These are phyloP conservation scores for Fusarium sp. DNA, from an alignment of 2,329 filamentous ascomycete species.

Conservation along the genomic window DNA sequence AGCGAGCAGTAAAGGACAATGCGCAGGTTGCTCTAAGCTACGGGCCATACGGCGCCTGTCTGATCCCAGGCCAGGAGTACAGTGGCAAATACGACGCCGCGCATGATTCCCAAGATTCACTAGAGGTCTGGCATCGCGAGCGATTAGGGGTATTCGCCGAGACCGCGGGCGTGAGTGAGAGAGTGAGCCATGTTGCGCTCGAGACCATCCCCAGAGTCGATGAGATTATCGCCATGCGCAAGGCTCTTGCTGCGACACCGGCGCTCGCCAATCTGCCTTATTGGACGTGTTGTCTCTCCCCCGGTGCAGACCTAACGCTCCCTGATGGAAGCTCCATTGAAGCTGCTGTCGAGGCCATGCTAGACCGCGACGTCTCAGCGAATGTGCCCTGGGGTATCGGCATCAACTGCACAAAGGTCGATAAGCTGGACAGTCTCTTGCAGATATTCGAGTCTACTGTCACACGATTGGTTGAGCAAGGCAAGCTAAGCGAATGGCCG, in stretches of 20 bases:
- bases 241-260: conserved; percentile 54
- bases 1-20: conserved; percentile 49
- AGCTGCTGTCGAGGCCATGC: conserved; percentile 56
- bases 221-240: conserved; percentile 72
- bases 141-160: conserved; percentile 67
- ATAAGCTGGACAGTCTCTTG: conserved; percentile 71
- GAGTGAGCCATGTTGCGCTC: conserved; percentile 71
- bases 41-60: conserved; percentile 78
- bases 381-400: conserved; percentile 73
- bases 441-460: conserved; percentile 68
- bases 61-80: conserved; percentile 78
- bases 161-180: conserved; percentile 55
- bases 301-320: conserved; percentile 65
- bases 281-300: conserved; percentile 77
- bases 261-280: conserved; percentile 57
- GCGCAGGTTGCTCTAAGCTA: conserved; percentile 70
- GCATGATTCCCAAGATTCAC: conserved; percentile 60
- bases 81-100: conserved; percentile 70
- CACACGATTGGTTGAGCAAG: conserved; percentile 53
- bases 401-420: conserved; percentile 79
- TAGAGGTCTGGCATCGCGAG: conserved; percentile 71
- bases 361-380: conserved; percentile 47
- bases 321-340: conserved; percentile 69
- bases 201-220: conserved; percentile 77
- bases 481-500: conserved; percentile 60